Conservation (phyloP, 805 yeast genomes). For the Monosporozyma aerobia region DNA sequence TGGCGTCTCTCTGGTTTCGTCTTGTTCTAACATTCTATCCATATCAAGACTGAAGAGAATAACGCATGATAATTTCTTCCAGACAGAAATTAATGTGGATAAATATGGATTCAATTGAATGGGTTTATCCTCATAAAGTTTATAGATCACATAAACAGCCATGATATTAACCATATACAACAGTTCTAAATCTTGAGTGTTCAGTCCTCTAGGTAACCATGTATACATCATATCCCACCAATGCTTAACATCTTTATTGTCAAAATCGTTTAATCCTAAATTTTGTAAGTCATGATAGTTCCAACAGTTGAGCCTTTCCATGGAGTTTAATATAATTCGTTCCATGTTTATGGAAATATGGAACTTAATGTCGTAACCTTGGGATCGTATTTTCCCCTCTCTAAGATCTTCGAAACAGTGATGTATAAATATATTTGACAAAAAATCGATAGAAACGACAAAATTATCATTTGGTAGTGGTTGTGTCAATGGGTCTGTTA, state of each 20-base stretch:
- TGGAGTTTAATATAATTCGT: slow-evolving; percentile 17
- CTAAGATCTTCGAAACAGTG: slow-evolving; percentile 26
- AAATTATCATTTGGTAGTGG: slow-evolving; percentile 51
- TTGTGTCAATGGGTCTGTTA: slow-evolving; percentile 60
- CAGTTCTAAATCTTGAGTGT: slow-evolving; percentile 36
- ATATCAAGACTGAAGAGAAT: slow-evolving; percentile 52
- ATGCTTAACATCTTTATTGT: slow-evolving; percentile 6
- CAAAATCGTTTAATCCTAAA: background rate
- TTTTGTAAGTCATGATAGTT: slow-evolving; percentile 17
- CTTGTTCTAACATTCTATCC: slow-evolving; percentile 41
- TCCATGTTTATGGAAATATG: slow-evolving; percentile 24
- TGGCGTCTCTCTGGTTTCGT: slow-evolving; percentile 35
- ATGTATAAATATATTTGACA: slow-evolving; percentile 44
- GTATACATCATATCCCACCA: slow-evolving; percentile 29
- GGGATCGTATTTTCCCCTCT: background rate
- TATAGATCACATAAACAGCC: slow-evolving; percentile 37
- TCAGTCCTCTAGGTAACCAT: slow-evolving; percentile 30
- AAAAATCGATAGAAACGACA: slow-evolving; percentile 46
- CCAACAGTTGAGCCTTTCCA: slow-evolving; percentile 19
- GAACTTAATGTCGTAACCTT: slow-evolving; percentile 18
- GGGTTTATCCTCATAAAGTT: slow-evolving; percentile 32
- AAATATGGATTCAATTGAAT: slow-evolving; percentile 50
- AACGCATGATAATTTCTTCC: slow-evolving; percentile 59
- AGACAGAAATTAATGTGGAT: slow-evolving; percentile 45
- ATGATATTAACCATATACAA: slow-evolving; percentile 39